Percentiles rank a stretch among this genome's conserved stretches.
Conservation (phyloP, 176 grass and related monocot species). For the Olyra latifolia region DNA sequence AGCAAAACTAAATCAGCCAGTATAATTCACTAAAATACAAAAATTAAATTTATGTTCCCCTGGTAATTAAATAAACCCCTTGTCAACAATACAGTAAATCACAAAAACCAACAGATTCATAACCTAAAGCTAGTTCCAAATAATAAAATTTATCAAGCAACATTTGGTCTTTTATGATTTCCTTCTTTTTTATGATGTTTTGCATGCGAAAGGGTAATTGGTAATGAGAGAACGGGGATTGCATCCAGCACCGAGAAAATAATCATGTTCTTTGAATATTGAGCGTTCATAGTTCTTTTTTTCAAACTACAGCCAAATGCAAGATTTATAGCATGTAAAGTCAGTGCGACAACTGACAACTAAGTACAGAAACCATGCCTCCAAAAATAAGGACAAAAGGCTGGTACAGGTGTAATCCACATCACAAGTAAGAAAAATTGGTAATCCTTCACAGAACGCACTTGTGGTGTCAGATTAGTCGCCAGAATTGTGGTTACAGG, state of each 20-base stretch:
- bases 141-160: not conserved
- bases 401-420: not conserved
- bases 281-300: not conserved
- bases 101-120: not conserved
- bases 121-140: not conserved
- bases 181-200: slow-evolving; percentile 2
- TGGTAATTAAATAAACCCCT: not conserved
- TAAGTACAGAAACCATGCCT: not conserved
- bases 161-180: not conserved
- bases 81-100: not conserved
- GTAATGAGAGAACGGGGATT: not conserved
- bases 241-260: not conserved
- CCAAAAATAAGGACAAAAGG: not conserved
- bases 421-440: not conserved
- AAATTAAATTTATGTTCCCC: not conserved
- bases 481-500: not conserved
- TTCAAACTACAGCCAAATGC: not conserved
- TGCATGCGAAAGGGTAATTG: not conserved
- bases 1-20: slow-evolving; percentile 13
- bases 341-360: not conserved
- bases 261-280: not conserved
- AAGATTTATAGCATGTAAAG: not conserved
- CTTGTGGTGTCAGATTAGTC: not conserved
- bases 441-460: not conserved
- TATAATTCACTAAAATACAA: not conserved